Percentiles rank a stretch among this genome's conserved stretches.
These are phyloP conservation scores for Colletotrichum aenigma DNA, from an alignment of 2,329 filamentous ascomycete genomes.

Conservation along the genomic window DNA sequence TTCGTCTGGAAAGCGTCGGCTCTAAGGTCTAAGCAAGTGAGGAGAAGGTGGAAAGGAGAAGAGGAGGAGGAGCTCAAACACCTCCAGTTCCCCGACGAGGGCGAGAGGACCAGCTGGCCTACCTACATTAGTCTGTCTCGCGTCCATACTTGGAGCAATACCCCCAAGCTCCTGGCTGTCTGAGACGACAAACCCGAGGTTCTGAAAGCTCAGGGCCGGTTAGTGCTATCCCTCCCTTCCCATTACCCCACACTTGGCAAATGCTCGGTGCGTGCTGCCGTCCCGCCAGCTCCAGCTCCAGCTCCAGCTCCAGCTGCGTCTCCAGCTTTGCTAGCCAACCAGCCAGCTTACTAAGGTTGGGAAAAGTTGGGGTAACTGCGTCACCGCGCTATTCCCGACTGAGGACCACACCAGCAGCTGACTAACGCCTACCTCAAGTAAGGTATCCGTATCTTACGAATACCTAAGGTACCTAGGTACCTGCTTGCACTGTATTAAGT, in stretches of 20 bases:
- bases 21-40: not conserved
- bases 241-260: constrained; percentile 17
- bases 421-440: not conserved
- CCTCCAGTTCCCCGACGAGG: not conserved
- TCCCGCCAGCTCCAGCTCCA: not conserved
- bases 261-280: not conserved
- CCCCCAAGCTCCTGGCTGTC: not conserved
- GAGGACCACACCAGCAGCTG: not conserved
- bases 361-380: not conserved
- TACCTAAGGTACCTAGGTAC: too few species aligned
- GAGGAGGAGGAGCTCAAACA: not conserved
- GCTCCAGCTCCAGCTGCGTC: not conserved
- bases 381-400: not conserved
- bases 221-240: not conserved
- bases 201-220: not conserved
- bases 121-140: not conserved
- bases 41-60: not conserved
- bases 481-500: not conserved
- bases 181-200: constrained; percentile 1
- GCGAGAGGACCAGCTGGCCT: not conserved
- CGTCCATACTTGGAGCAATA: not conserved
- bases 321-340: not conserved
- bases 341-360: not conserved
- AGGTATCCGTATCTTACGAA: too few species aligned
- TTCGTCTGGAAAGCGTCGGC: not conserved